Evolutionary conservation across 2,329 filamentous ascomycete genomes (phyloP), one percentile per base, ranked within the genome.

Genomic region (Colletotrichum limetticola): DNA sequence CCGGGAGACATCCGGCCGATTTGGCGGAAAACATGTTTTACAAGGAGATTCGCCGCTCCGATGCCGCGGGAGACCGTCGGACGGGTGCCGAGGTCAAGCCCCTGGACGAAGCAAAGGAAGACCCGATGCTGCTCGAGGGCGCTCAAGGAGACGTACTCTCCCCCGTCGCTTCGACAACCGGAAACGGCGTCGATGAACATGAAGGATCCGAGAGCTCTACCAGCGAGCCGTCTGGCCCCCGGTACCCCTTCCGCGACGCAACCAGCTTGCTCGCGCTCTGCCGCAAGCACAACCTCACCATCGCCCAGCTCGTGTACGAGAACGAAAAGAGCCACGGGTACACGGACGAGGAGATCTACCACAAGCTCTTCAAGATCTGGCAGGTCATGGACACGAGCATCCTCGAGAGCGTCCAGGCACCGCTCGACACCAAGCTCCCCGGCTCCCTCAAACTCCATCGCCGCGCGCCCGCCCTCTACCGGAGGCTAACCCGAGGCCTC

Each of bases 331-430:
- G 86, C 74, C 82, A 85, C 5, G 86, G 86, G 9, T 86, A 87
- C 68, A 85, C 84, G 0, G 85, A 88, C 58, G 85, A 86, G 11
- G 85, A 87, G 22, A 87, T 88, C 55, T 81, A 82, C 65, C 77
- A 82, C n/a, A 87, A 86, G 76, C 65, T 87, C 12, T 83, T 85
- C 71, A 82, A 83, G 42, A 87, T 87, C 67, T 88, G 86, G 86
- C 80, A 87, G 37, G 86, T 87, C 61, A 88, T 88, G 86, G 86
- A 88, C 66, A 81, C 83, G 22, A 87, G 86, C 66, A 88, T 88
- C 66, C 80, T 86, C 0, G 85, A 87, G 68, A 85, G 85, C 58
- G 86, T 88, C 2, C 84, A 86, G 72, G 85, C 85, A 1, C 83
- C 85, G 0, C 68, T 82, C 0, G 82, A 85, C 61, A 75, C 83